phyloP scores from a whole-genome alignment of 768 basidiomycete genomes.

The Clavulina sp. region DNA sequence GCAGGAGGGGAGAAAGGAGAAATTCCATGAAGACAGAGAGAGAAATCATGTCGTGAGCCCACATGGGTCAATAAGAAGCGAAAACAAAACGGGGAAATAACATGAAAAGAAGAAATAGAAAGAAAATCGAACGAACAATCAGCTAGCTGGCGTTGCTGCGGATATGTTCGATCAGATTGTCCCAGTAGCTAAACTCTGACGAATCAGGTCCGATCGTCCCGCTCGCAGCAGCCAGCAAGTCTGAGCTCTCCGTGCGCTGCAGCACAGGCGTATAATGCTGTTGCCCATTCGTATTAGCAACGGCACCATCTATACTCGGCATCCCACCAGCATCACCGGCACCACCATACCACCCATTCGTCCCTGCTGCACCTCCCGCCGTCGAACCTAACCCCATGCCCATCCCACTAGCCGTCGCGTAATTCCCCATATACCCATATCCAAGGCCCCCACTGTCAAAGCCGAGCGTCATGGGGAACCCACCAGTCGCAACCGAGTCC shows the following conservation, averaged over 20 bases:
- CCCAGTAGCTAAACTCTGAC: conserved; percentile 68
- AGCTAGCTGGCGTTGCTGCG: conserved; percentile 3
- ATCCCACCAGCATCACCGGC: not conserved
- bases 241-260: no score
- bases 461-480: not conserved
- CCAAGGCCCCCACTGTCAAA: not conserved
- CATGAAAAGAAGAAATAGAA: no score
- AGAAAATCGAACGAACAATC: not conserved
- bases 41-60: no score
- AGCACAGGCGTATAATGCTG: no score
- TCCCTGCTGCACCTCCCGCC: not conserved
- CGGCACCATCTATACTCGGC: no score
- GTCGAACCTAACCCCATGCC: not conserved
- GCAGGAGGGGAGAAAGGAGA: no score
- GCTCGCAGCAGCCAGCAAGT: no score
- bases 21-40: no score
- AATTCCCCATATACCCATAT: not conserved
- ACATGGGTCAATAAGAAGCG: no score
- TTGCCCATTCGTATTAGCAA: no score
- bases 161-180: conserved; percentile 34
- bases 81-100: not conserved
- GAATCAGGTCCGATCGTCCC: no score
- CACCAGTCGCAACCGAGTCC: not conserved
- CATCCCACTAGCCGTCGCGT: not conserved
- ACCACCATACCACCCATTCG: not conserved